Percentiles rank a stretch among this genome's conserved stretches.
Conservation (phyloP, 371 early-diverging fungal genomes). For the Mortierella sp. region DNA sequence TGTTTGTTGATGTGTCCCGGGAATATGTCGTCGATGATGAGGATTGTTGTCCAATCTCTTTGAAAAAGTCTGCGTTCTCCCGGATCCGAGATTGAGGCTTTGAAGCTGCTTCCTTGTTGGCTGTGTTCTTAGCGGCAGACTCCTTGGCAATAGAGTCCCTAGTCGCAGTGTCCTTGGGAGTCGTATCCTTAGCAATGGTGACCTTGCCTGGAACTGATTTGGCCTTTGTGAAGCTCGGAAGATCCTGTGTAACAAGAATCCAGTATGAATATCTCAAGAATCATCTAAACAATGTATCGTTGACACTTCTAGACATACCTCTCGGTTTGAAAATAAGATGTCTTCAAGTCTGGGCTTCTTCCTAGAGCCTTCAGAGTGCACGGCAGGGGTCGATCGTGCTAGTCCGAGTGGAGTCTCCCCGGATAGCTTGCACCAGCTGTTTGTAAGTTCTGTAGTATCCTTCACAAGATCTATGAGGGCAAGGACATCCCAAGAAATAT, state of each 20-base stretch:
- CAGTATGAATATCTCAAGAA: neutral
- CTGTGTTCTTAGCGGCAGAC: neutral
- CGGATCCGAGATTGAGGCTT: neutral
- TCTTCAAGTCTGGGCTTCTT: neutral
- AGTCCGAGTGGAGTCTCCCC: too few relatives aligned
- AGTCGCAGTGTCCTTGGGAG: conserved; percentile 1
- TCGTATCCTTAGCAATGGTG: too few relatives aligned
- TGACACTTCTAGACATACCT: neutral
- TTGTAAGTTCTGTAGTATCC: conserved; percentile 2
- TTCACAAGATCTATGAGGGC: neutral
- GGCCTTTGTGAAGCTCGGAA: conserved; percentile 14
- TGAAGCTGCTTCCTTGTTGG: neutral
- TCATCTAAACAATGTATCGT: neutral
- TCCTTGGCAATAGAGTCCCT: too few relatives aligned
- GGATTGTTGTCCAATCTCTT: neutral
- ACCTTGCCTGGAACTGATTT: too few relatives aligned
- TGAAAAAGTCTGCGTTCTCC: neutral
- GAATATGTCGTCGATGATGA: neutral
- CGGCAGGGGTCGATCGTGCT: neutral
- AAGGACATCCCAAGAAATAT: neutral
- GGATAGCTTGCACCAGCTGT: neutral
- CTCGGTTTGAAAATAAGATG: neutral
- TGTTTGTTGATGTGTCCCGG: neutral
- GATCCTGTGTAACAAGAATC: neutral
- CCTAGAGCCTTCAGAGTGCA: neutral